Evolutionary conservation across 345 rosid species (phyloP).

Genomic region (Bruguiera parviflora): DNA sequence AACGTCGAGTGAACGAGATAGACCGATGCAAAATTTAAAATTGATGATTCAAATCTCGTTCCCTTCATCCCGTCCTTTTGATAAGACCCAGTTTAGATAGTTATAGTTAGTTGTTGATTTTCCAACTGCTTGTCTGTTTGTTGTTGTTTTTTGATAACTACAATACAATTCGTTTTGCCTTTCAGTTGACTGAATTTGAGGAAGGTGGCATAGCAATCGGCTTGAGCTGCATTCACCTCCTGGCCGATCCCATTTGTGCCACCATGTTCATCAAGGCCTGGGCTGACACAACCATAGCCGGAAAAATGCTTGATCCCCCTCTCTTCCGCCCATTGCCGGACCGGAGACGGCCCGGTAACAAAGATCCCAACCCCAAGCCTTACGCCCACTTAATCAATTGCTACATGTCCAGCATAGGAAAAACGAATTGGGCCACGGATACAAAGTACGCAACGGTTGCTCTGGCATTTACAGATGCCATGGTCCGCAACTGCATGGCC

Average conservation of each 20-base stretch:
- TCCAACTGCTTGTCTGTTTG: no score
- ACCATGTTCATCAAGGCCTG: slow-evolving; percentile 63
- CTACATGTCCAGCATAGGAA: slow-evolving; percentile 34
- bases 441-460: slow-evolving; percentile 33
- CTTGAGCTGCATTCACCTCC: slow-evolving; percentile 63
- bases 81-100: no score
- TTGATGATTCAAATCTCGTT: no score
- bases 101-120: no score
- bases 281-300: slow-evolving; percentile 51
- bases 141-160: no score
- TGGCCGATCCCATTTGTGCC: slow-evolving; percentile 57
- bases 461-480: slow-evolving; percentile 38
- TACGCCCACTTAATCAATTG: slow-evolving; percentile 33
- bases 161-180: background rate
- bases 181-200: slow-evolving; percentile 74
- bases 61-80: no score
- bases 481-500: slow-evolving; percentile 43
- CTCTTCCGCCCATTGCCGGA: slow-evolving; percentile 43
- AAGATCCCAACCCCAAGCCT: slow-evolving; percentile 14
- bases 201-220: slow-evolving; percentile 71
- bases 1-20: no score
- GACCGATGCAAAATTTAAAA: no score
- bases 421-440: slow-evolving; percentile 1
- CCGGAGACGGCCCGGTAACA: slow-evolving; percentile 14
- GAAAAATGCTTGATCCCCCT: slow-evolving; percentile 43